Percentiles rank a stretch among this genome's conserved stretches.
Evolutionary conservation across 169 alveolate genomes (phyloP).

Genomic region (Sarcocystis neurona): DNA sequence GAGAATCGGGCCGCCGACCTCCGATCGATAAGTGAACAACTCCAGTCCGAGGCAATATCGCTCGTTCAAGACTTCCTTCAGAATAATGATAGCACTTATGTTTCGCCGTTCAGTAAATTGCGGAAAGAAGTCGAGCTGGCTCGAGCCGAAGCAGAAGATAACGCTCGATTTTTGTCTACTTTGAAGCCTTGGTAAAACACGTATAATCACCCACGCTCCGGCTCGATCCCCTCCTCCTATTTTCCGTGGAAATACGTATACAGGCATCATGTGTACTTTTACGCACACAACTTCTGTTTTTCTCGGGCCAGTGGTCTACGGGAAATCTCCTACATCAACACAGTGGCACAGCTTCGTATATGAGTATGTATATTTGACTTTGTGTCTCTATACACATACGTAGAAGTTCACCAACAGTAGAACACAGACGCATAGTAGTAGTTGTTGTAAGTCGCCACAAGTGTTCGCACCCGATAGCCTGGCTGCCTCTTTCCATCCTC

Average conservation of each 20-base stretch:
- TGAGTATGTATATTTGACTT: neutral
- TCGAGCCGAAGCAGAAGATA: constrained; percentile 90
- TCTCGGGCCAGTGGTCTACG: no score
- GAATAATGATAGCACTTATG: constrained; percentile 89
- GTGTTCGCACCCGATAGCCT: no score
- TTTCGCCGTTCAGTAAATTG: constrained; percentile 88
- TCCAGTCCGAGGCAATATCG: constrained; percentile 74
- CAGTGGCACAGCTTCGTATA: neutral
- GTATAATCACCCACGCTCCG: neutral
- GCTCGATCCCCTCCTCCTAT: neutral
- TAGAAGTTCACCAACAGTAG: neutral
- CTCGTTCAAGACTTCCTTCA: constrained; percentile 87
- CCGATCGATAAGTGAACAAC: constrained; percentile 86
- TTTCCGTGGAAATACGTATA: no score
- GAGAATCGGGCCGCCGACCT: constrained; percentile 86
- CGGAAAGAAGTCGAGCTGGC: constrained; percentile 90
- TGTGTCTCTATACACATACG: neutral
- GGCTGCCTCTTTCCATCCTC: no score
- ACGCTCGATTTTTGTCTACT: constrained; percentile 82
- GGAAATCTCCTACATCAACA: neutral
- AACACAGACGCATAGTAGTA: no score
- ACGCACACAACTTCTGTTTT: no score
- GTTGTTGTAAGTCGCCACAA: no score
- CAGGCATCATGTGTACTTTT: no score
- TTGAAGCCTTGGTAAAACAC: constrained; percentile 72